Evolutionary conservation across 176 grass and related monocot genomes (phyloP), one percentile per base, ranked within the genome.

Genomic region (Oryza meridionalis): DNA sequence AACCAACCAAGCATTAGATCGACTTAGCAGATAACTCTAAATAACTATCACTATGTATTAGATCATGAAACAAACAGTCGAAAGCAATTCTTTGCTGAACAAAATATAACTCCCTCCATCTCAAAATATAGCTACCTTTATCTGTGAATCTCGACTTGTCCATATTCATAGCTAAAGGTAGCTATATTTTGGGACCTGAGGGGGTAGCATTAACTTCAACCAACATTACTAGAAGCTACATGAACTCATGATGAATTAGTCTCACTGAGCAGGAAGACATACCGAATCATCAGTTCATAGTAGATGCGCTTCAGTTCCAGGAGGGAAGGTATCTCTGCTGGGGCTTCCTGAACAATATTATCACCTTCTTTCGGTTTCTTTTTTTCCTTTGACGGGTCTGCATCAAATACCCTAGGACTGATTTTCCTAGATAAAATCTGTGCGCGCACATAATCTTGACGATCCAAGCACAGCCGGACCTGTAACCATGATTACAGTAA

Each of bases 401-500:
- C 91, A 13, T 98, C 77, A 45, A 98, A 98, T 50, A 95, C 96
- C 26, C 96, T 88, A 65, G 96, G 42, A 70, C 93, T 98, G 40
- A 98, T 98, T 90, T 96, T 95, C 79, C 96, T 91, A 17, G 96
- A 93, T 42, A 98, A 92, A 85, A 98, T 98, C 67, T 98, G 91
- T 75, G 96, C 96, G 0, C 96, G 80, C 15, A 98, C 89, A 80
- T 76, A 98, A 88, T 98, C 93, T 78, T 95, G 89, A 24, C 88
- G 93, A 79, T 98, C 93, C 78, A 98, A 87, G 71, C 96, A 98
- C 10, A 98, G 69, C 13, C 96, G 84, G 61, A 98, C 96, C 96
- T 98, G 88, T 46, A 50, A 78, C 21, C 69, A 77, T 5, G 24
- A 81, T 84, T 65, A 65, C 24, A 47, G 63, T 24, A 76, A 24